These are phyloP conservation scores for Ustilago sp. DNA, from an alignment of 1,284 basidiomycete species.

Conservation along the genomic window DNA sequence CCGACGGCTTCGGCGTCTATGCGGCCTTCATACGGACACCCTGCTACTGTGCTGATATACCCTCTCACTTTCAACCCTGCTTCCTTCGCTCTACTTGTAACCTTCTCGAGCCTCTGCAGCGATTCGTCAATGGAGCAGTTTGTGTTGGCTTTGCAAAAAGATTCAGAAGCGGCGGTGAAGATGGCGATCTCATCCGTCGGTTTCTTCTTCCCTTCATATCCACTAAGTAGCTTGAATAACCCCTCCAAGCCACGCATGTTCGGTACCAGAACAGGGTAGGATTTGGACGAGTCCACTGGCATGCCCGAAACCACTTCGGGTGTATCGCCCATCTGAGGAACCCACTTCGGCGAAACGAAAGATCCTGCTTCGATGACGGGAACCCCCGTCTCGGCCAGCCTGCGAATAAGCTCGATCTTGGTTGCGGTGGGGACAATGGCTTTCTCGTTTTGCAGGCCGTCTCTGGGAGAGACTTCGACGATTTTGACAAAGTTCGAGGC, in stretches of 20 bases:
- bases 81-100: constrained; percentile 76
- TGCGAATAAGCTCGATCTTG: constrained; percentile 84
- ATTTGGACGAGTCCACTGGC: constrained; percentile 74
- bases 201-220: constrained; percentile 6
- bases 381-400: constrained; percentile 79
- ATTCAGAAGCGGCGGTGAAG: constrained; percentile 87
- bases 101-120: constrained; percentile 76
- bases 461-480: constrained; percentile 91
- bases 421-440: constrained; percentile 78
- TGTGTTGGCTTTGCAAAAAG: constrained; percentile 85
- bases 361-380: constrained; percentile 86
- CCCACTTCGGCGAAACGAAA: constrained; percentile 85
- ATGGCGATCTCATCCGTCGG: constrained; percentile 86
- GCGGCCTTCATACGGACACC: constrained; percentile 85
- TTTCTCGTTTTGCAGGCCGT: constrained; percentile 93
- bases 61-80: constrained; percentile 82
- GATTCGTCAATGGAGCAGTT: constrained; percentile 83
- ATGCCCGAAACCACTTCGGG: constrained; percentile 75
- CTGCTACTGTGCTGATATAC: constrained; percentile 80
- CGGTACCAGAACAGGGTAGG: constrained; percentile 87
- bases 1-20: constrained; percentile 79
- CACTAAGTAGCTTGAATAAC: constrained; percentile 36
- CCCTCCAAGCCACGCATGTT: constrained; percentile 77
- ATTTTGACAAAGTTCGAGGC: constrained; percentile 71
- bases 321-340: constrained; percentile 73